phyloP scores from a whole-genome alignment of 768 basidiomycete species.

The Naganishia kalamii region DNA sequence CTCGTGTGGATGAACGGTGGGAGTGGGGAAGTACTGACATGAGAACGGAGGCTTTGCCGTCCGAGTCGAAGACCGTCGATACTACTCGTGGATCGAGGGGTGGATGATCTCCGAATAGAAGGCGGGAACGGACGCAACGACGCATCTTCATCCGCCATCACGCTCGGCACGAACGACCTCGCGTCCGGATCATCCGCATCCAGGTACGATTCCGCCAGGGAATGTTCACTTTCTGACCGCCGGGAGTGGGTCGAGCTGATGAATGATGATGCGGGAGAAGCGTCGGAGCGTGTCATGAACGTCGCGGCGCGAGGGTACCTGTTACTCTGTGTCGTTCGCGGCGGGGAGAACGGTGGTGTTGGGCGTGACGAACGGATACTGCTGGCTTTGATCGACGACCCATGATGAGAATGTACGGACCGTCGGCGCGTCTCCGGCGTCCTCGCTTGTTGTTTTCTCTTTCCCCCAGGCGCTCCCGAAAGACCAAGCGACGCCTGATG shows the following conservation, averaged over 20 bases:
- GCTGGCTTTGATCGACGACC: background rate
- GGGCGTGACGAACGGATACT: background rate
- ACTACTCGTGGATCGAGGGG: slow-evolving; percentile 49
- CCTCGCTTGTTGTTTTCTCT: background rate
- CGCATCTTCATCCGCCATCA: slow-evolving; percentile 79
- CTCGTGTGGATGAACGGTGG: background rate
- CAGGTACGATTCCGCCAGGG: slow-evolving; percentile 19
- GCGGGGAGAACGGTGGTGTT: background rate
- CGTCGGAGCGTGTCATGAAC: background rate
- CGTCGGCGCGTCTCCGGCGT: background rate
- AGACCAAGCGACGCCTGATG: background rate
- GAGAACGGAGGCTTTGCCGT: background rate
- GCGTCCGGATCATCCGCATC: slow-evolving; percentile 21
- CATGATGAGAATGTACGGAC: background rate
- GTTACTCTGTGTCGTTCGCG: background rate
- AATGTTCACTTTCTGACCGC: slow-evolving; percentile 18
- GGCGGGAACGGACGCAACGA: slow-evolving; percentile 85
- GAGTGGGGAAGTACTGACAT: background rate
- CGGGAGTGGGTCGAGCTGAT: slow-evolving; percentile 12
- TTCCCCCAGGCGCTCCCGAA: background rate
- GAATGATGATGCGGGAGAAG: slow-evolving; percentile 6
- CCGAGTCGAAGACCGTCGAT: background rate
- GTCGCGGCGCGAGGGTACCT: slow-evolving; percentile 4
- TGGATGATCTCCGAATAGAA: slow-evolving; percentile 56
- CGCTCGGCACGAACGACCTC: slow-evolving; percentile 17